Conservation (phyloP, 2,329 filamentous ascomycete genomes). For the Sclerotinia spermophila region DNA sequence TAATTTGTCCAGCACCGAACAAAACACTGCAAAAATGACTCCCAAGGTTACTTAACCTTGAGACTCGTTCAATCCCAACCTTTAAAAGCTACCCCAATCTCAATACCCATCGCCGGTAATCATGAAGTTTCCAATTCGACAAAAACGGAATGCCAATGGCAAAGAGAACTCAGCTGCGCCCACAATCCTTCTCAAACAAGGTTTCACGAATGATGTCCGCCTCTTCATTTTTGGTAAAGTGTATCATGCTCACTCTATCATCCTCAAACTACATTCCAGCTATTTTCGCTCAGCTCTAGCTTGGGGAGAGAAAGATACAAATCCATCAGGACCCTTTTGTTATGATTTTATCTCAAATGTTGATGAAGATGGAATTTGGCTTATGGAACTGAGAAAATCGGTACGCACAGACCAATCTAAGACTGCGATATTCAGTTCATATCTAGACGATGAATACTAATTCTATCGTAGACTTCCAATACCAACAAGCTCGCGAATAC, state of each 20-base stretch:
- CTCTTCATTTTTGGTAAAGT: slow-evolving; percentile 14
- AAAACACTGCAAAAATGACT: background rate
- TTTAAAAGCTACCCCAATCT: background rate
- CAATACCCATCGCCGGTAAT: background rate
- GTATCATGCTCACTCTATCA: slow-evolving; percentile 21
- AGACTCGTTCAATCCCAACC: background rate
- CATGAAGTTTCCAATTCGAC: background rate
- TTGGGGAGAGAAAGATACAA: background rate
- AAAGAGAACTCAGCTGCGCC: background rate
- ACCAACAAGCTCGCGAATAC: background rate
- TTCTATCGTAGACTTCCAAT: background rate
- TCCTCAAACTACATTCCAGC: slow-evolving; percentile 20
- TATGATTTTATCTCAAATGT: slow-evolving; percentile 24
- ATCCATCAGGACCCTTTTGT: slow-evolving; percentile 5
- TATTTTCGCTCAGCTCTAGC: slow-evolving; percentile 18
- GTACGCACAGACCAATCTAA: background rate
- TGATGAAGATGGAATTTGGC: slow-evolving; percentile 22
- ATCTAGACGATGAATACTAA: background rate
- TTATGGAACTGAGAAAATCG: slow-evolving; percentile 11
- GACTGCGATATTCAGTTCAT: background rate
- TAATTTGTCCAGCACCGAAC: background rate
- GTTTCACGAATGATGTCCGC: background rate
- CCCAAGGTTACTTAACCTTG: background rate
- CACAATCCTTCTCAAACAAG: background rate
- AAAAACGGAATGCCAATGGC: background rate